Evolutionary conservation across 192 early-diverging fungal species (phyloP).

Genomic region (Backusella liffmaniae): DNA sequence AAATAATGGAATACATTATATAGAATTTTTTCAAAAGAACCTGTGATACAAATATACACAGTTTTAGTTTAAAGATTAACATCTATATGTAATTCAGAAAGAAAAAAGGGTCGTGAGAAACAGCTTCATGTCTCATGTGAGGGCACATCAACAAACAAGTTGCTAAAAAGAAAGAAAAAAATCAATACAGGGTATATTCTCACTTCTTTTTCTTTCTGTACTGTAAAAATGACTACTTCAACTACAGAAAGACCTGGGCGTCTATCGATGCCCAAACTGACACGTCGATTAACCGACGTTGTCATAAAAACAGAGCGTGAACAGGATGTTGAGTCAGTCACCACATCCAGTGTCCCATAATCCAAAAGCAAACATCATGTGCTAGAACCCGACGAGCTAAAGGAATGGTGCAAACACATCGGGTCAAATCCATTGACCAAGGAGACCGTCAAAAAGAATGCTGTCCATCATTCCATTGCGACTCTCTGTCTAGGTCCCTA

Average conservation of each 20-base stretch:
- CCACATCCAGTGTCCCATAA: constrained; percentile 10
- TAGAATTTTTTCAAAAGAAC: too few relatives aligned
- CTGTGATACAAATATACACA: too few relatives aligned
- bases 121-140: too few relatives aligned
- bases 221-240: constrained; percentile 1
- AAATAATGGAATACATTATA: too few relatives aligned
- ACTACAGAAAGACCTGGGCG: constrained; percentile 10
- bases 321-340: not conserved
- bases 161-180: not conserved
- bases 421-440: constrained; percentile 41
- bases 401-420: constrained; percentile 8
- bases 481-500: constrained; percentile 85
- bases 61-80: too few relatives aligned
- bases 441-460: constrained; percentile 74
- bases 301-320: constrained; percentile 12
- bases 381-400: not conserved
- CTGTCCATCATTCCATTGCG: constrained; percentile 84
- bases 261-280: constrained; percentile 25
- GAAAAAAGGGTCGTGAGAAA: too few relatives aligned
- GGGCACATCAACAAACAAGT: too few relatives aligned
- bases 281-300: constrained; percentile 19
- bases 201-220: not conserved
- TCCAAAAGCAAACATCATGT: not conserved
- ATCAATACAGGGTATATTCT: not conserved
- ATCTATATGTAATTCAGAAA: too few relatives aligned